A percentile compares a stretch with the other conserved stretches of the same genome.
Conservation (phyloP, 306 rosid genomes). For the Geum urbanum region DNA sequence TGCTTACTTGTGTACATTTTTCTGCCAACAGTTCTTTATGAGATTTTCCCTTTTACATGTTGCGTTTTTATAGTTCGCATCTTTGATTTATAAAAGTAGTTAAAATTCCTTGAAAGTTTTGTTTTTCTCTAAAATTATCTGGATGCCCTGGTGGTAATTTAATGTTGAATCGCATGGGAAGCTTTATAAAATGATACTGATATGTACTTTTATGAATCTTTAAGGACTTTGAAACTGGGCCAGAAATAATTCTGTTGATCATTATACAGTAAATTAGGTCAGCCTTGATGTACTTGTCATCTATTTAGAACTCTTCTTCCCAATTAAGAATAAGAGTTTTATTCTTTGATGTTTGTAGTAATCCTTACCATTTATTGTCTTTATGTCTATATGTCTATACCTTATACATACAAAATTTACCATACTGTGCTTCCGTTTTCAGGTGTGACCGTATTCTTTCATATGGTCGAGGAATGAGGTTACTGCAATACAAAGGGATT, state of each 20-base stretch:
- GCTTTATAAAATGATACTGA: not conserved
- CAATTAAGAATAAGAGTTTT: not conserved
- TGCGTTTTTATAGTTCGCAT: not conserved
- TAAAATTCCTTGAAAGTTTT: slow-evolving; percentile 6
- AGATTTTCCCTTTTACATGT: not conserved
- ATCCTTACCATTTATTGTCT: not conserved
- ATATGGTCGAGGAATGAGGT: slow-evolving; percentile 69
- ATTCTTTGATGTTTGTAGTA: not conserved
- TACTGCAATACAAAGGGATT: slow-evolving; percentile 56
- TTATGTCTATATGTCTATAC: not conserved
- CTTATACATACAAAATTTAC: not conserved
- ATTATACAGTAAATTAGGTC: not conserved
- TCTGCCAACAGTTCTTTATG: not conserved
- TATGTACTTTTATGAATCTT: not conserved
- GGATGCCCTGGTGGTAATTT: not conserved
- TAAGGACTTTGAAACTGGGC: not conserved
- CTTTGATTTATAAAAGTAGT: not conserved
- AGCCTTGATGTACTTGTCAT: not conserved
- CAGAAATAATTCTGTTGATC: not conserved
- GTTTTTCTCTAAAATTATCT: not conserved
- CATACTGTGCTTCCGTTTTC: slow-evolving; percentile 18
- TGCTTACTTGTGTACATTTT: not conserved
- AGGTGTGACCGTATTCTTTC: slow-evolving; percentile 98
- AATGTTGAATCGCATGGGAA: not conserved
- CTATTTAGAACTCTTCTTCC: not conserved